Evolutionary conservation across 495 filamentous ascomycete genomes (phyloP).

Genomic region (Copromyces sp.): DNA sequence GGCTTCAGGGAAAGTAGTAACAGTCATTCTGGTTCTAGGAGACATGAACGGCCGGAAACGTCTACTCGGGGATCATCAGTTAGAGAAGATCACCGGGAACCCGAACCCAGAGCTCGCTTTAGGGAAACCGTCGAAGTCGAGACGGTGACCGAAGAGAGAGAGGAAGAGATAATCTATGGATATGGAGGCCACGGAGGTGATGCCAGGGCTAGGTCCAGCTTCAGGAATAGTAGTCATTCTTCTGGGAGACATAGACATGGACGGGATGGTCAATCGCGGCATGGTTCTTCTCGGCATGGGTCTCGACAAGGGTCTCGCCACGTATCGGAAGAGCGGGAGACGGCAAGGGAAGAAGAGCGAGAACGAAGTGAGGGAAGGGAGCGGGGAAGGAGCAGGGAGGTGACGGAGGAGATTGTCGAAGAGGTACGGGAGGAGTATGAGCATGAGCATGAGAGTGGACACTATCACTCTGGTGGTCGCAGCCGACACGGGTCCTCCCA

Average conservation of each 20-base stretch:
- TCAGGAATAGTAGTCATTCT: background rate
- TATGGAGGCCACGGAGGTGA: background rate
- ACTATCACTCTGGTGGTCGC: background rate
- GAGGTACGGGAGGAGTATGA: conserved; percentile 55
- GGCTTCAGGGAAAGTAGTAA: background rate
- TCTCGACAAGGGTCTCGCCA: background rate
- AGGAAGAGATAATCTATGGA: background rate
- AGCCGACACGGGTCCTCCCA: background rate
- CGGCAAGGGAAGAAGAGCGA: conserved; percentile 17
- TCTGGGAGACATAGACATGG: background rate
- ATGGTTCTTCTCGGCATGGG: background rate
- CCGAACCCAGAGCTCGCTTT: background rate
- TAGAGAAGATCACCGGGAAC: background rate
- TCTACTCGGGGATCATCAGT: background rate
- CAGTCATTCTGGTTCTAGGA: background rate
- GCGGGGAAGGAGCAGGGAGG: conserved; percentile 13
- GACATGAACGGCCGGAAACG: background rate
- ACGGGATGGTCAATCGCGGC: background rate
- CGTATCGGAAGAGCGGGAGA: background rate
- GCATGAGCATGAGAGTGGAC: background rate
- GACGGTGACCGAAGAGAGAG: background rate
- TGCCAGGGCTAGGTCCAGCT: background rate
- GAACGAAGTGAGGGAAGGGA: background rate
- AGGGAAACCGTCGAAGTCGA: background rate
- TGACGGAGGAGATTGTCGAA: conserved; percentile 79